Conservation (phyloP, 2,329 filamentous ascomycete species). For the Penicillium psychrosexuale region DNA sequence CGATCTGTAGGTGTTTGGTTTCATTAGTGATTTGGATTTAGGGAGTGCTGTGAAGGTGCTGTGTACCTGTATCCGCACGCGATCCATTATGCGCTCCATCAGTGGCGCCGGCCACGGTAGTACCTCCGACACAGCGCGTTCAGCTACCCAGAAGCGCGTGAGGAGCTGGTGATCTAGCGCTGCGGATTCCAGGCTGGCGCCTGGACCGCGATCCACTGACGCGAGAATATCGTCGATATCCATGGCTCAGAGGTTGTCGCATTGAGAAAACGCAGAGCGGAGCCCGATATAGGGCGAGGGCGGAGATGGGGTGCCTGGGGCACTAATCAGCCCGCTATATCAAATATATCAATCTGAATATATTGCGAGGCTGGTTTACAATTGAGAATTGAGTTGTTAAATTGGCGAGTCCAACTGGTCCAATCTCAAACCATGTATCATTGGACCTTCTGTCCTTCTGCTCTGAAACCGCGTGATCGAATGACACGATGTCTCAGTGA, state of each 20-base stretch:
- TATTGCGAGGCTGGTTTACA: neutral
- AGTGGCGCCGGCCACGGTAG: conserved; percentile 72
- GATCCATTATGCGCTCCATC: conserved; percentile 76
- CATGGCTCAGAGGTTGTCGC: conserved; percentile 49
- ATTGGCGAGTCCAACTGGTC: neutral
- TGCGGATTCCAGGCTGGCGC: conserved; percentile 36
- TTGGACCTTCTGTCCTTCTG: neutral
- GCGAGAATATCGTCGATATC: conserved; percentile 78
- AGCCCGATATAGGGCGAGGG: conserved; percentile 36
- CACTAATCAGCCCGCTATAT: neutral
- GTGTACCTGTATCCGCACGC: conserved; percentile 60
- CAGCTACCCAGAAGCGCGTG: conserved; percentile 89
- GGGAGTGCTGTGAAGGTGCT: neutral
- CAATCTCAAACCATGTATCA: neutral
- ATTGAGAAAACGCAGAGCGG: conserved; percentile 9
- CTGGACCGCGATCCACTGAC: conserved; percentile 63
- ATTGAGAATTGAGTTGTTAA: no score
- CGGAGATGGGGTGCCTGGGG: conserved; percentile 39
- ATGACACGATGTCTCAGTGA: neutral
- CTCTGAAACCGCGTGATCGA: neutral
- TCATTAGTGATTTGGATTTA: neutral
- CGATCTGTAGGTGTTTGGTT: conserved; percentile 46
- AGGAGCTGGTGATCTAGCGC: conserved; percentile 75
- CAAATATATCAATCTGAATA: neutral
- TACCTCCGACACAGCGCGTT: conserved; percentile 86